Percentiles rank a stretch among this genome's conserved stretches.
These are phyloP conservation scores for Populus trichocarpa DNA, from an alignment of 441 rosid species.

Conservation along the genomic window DNA sequence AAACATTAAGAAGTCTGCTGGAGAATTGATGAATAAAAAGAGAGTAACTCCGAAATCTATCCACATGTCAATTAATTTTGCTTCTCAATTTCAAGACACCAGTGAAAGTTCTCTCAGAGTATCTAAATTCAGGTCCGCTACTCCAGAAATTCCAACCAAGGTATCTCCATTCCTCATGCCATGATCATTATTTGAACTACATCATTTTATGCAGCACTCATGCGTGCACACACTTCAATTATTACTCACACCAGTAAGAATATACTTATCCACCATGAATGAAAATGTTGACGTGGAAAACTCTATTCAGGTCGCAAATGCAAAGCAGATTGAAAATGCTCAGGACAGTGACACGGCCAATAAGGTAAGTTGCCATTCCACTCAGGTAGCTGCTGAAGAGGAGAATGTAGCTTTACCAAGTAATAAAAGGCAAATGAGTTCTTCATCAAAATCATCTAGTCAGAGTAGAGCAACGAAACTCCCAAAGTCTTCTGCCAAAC, in stretches of 20 bases:
- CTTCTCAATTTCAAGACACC: constrained; percentile 29
- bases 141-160: constrained; percentile 30
- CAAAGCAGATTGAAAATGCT: constrained; percentile 22
- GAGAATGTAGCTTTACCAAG: constrained; percentile 28
- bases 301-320: constrained; percentile 22
- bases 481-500: constrained; percentile 31
- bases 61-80: constrained; percentile 48
- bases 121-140: constrained; percentile 33
- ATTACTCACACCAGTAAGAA: neutral
- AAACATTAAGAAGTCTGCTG: constrained; percentile 23
- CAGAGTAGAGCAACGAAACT: constrained; percentile 29
- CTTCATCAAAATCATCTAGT: constrained; percentile 32
- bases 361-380: constrained; percentile 42
- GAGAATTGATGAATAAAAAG: constrained; percentile 36
- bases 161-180: constrained; percentile 26
- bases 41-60: constrained; percentile 38
- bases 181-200: constrained; percentile 12
- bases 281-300: constrained; percentile 12
- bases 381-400: constrained; percentile 40
- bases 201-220: neutral
- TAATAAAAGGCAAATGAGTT: constrained; percentile 34
- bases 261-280: neutral
- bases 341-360: constrained; percentile 10
- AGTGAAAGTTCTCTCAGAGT: constrained; percentile 28
- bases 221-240: neutral